phyloP scores from a whole-genome alignment of 768 basidiomycete genomes.

The Tricholoma sp. region DNA sequence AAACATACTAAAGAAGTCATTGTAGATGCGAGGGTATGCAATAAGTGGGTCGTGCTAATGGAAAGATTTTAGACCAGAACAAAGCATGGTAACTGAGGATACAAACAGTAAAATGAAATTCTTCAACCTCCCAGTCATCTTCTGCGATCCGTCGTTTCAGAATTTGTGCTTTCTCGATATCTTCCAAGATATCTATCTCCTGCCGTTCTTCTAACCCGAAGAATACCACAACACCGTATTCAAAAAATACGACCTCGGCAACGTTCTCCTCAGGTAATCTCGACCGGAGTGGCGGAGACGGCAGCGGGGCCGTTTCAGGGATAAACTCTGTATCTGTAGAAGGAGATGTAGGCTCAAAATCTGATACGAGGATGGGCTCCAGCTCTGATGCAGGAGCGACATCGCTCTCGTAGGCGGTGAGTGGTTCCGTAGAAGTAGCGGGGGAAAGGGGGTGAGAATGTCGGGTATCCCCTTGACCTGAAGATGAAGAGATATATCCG shows the following conservation, averaged over 20 bases:
- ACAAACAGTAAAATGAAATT: constrained; percentile 79
- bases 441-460: constrained; percentile 9
- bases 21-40: constrained; percentile 86
- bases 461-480: constrained; percentile 25
- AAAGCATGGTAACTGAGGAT: neutral
- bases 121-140: constrained; percentile 87
- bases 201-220: constrained; percentile 80
- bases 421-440: constrained; percentile 6
- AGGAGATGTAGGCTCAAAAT: constrained; percentile 8
- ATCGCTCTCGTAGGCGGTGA: constrained; percentile 1
- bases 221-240: constrained; percentile 89
- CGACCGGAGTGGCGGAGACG: constrained; percentile 10
- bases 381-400: constrained; percentile 1
- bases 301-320: constrained; percentile 1
- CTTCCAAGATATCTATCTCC: constrained; percentile 81
- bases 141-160: constrained; percentile 58
- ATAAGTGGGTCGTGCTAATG: constrained; percentile 80
- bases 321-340: constrained; percentile 5
- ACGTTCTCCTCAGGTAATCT: constrained; percentile 40
- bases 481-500: constrained; percentile 60
- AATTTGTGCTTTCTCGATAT: constrained; percentile 67
- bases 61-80: constrained; percentile 3
- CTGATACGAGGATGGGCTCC: constrained; percentile 7
- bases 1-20: constrained; percentile 88
- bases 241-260: constrained; percentile 76